phyloP scores from a whole-genome alignment of 441 rosid species.

The Melastoma candidum region DNA sequence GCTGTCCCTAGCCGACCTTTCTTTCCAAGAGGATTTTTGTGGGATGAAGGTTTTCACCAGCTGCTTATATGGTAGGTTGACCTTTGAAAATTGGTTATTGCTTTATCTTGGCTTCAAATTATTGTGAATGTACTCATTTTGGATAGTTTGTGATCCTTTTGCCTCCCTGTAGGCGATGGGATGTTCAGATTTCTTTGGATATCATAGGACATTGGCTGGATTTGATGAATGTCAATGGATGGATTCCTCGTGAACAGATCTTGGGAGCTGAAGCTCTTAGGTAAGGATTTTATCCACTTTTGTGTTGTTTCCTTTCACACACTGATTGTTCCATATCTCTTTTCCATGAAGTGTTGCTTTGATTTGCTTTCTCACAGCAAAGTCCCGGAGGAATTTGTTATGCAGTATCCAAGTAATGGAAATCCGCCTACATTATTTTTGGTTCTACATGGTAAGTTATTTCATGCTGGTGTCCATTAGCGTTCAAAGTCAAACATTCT shows the following conservation, averaged over 20 bases:
- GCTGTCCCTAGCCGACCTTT: slow-evolving; percentile 98
- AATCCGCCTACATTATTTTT: slow-evolving; percentile 95
- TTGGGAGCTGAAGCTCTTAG: slow-evolving; percentile 94
- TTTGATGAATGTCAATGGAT: slow-evolving; percentile 75
- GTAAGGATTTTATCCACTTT: slow-evolving; percentile 25
- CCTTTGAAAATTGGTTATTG: not conserved
- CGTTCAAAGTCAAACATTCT: not conserved
- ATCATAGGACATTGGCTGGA: slow-evolving; percentile 89
- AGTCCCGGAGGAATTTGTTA: slow-evolving; percentile 88
- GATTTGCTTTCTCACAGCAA: slow-evolving; percentile 51
- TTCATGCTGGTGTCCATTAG: not conserved
- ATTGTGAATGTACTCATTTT: too few relatives aligned
- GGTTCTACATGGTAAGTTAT: slow-evolving; percentile 65
- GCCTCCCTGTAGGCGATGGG: slow-evolving; percentile 57
- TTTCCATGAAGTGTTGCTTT: slow-evolving; percentile 17
- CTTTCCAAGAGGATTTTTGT: slow-evolving; percentile 92
- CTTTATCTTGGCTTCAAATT: too few relatives aligned
- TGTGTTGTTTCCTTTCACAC: slow-evolving; percentile 13
- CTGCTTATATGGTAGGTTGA: slow-evolving; percentile 75
- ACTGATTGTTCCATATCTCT: slow-evolving; percentile 17
- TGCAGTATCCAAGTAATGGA: slow-evolving; percentile 84
- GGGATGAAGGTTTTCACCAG: slow-evolving; percentile 99
- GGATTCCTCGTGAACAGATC: slow-evolving; percentile 98
- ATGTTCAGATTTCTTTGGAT: slow-evolving; percentile 62
- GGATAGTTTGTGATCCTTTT: too few relatives aligned